Percentiles rank a stretch among this genome's conserved stretches.
Conservation (phyloP, 495 filamentous ascomycete species). For the Aspergillus baeticus region DNA sequence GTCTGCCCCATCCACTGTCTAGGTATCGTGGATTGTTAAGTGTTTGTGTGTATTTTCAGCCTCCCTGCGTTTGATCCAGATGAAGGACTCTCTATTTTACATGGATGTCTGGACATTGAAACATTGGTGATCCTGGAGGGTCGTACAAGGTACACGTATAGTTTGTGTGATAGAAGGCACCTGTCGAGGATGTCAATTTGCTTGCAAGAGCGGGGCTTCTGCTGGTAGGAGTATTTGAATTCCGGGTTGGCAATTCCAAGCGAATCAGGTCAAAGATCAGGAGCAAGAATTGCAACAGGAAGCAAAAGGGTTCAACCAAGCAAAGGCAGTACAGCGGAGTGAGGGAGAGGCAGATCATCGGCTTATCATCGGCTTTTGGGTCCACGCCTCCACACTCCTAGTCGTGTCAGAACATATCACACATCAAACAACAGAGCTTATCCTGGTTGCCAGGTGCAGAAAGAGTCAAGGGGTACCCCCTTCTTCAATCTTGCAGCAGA, state of each 20-base stretch:
- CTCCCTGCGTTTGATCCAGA: background rate
- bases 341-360: conserved; percentile 13
- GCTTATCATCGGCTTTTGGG: conserved; percentile 14
- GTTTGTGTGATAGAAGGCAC: background rate
- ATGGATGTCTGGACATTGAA: background rate
- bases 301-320: conserved; percentile 7
- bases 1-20: conserved; percentile 1
- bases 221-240: background rate
- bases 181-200: too few relatives aligned
- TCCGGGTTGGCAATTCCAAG: conserved; percentile 4
- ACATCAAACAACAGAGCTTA: conserved; percentile 10
- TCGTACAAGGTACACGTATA: background rate
- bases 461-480: background rate
- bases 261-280: conserved; percentile 5
- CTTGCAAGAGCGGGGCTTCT: too few relatives aligned
- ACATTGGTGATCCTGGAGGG: background rate
- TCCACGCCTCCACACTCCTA: conserved; percentile 11
- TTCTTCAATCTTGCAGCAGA: background rate
- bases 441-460: background rate
- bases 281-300: conserved; percentile 1
- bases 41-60: background rate
- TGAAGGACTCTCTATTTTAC: background rate
- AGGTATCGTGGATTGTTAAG: background rate
- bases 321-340: background rate
- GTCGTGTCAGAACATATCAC: conserved; percentile 1